Evolutionary conservation across 257 asterid species (phyloP), one percentile per base, ranked within the genome.

Genomic region (Solanum rostratum): DNA sequence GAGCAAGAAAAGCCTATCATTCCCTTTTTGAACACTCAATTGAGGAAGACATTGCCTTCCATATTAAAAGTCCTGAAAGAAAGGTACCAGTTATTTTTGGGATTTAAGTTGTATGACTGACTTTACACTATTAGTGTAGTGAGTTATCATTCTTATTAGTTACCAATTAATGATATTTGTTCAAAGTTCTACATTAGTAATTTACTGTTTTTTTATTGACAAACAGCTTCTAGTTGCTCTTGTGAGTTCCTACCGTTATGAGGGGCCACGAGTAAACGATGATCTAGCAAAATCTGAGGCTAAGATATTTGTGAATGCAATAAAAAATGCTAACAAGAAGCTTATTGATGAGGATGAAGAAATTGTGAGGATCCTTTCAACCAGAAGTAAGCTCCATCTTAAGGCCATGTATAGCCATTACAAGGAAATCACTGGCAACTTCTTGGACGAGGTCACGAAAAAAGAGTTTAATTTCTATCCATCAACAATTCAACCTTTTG

Each of bases 1-100:
- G 99, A 5, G 97, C 98, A 18, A 84, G 99, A 59, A 90, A 84
- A 84, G 99, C 99, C 15, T 95, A 95, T 20, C 99, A 94, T 87
- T 94, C 99, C 68, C 96, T 94, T 83, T 95, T 91, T 52, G 89
- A 88, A 24, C 97, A 84, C 80, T 95, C 99, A 0, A 81, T 94
- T 15, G 99, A 95, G 87, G 99, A 95, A 85, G 99, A 94, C 33
- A 91, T 92, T 5, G 96, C 97, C 6, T 89, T 82, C 83, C 91
- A 86, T 27, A 84, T 92, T 86, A 92, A 81, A 3, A 60, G 86
- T 55, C 81, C 85, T 41, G 90, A 91, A 22, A 87, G 82, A 82
- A 91, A 91, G 98, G 98, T 65, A 24, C 39, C 39, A 0, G 39
- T 62, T 2, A 5, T 24, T 11, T 62, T 62, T 12, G 0, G 10